Evolutionary conservation across 1,139 yeast species (phyloP).

Genomic region (Geotrichum candidum): DNA sequence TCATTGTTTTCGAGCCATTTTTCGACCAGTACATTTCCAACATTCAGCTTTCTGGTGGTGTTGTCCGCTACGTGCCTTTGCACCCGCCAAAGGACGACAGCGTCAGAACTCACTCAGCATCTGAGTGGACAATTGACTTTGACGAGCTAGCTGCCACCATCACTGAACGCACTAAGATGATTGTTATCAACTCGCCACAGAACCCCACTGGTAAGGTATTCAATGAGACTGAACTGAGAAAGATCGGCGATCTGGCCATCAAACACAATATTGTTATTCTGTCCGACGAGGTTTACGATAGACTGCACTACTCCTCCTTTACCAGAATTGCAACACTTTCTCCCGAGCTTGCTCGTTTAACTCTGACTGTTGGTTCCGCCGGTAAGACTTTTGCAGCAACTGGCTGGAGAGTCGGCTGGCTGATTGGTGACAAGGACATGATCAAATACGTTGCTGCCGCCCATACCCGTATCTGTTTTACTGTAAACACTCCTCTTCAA

Average conservation of each 20-base stretch:
- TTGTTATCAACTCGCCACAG: conserved; percentile 89
- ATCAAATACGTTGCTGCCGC: conserved; percentile 81
- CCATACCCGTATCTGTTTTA: conserved; percentile 86
- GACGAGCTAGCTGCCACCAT: conserved; percentile 65
- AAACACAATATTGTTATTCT: conserved; percentile 73
- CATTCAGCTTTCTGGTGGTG: conserved; percentile 89
- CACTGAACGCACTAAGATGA: conserved; percentile 69
- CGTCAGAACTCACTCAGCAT: conserved; percentile 60
- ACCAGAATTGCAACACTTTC: conserved; percentile 78
- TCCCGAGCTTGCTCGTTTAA: conserved; percentile 71
- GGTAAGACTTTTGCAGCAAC: conserved; percentile 97
- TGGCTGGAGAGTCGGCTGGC: conserved; percentile 98
- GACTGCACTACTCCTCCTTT: conserved; percentile 68
- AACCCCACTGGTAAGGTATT: conserved; percentile 93
- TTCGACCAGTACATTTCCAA: conserved; percentile 95
- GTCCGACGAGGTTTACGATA: conserved; percentile 93
- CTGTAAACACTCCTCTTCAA: conserved; percentile 90
- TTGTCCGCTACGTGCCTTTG: conserved; percentile 75
- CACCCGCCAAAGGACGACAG: conserved; percentile 76
- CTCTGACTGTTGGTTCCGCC: conserved; percentile 91
- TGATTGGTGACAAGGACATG: conserved; percentile 78
- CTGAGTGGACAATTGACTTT: conserved; percentile 85
- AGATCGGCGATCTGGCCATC: conserved; percentile 76
- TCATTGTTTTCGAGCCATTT: conserved; percentile 93
- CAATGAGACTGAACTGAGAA: conserved; percentile 60